Evolutionary conservation across 345 rosid genomes (phyloP).

Genomic region (Pelargonium nanum): DNA sequence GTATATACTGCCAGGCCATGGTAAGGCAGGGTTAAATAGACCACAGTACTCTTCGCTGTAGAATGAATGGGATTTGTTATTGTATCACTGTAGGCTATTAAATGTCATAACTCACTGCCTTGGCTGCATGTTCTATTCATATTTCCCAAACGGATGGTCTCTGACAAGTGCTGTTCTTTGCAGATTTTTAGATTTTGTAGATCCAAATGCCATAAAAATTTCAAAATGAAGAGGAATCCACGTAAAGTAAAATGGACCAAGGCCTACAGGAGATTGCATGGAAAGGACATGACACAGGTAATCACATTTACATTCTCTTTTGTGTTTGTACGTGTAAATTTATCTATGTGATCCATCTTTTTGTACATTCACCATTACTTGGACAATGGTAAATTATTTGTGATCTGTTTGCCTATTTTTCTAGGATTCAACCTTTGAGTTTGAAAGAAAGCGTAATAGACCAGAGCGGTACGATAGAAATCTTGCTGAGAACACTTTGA

Average conservation of each 20-base stretch:
- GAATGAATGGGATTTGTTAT: not conserved
- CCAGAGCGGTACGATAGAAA: constrained; percentile 94
- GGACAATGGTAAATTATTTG: not conserved
- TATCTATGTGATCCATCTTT: not conserved
- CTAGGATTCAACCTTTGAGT: constrained; percentile 82
- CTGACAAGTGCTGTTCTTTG: constrained; percentile 7
- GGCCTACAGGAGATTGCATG: constrained; percentile 68
- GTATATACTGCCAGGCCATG: not conserved
- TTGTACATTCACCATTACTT: not conserved
- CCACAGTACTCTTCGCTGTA: not conserved
- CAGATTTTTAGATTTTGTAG: constrained; percentile 86
- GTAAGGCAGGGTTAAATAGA: not conserved
- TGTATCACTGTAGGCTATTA: no score
- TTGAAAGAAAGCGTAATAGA: constrained; percentile 92
- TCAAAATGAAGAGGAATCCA: constrained; percentile 98
- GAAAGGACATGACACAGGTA: constrained; percentile 97
- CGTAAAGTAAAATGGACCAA: constrained; percentile 96
- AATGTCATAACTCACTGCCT: not conserved
- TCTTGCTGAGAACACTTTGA: constrained; percentile 52
- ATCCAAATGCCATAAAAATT: constrained; percentile 85
- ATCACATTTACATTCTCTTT: no score
- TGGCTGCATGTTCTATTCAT: no score
- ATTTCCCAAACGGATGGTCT: not conserved
- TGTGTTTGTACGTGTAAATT: not conserved
- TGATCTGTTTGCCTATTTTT: constrained; percentile 7